phyloP scores from a whole-genome alignment of 1,139 yeast species.

The Candida frijolesensis region DNA sequence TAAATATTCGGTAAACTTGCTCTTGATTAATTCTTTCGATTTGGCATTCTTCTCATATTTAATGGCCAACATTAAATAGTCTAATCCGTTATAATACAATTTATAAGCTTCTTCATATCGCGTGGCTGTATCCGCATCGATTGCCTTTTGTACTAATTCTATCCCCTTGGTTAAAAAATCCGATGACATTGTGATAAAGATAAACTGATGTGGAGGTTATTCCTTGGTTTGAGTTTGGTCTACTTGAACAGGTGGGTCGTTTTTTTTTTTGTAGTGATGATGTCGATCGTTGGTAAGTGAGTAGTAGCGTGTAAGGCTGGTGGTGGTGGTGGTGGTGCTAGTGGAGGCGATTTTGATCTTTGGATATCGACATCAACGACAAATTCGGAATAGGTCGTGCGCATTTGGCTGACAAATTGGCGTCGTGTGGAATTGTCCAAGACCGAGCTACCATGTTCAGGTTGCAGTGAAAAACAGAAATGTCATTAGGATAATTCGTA shows the following conservation, averaged over 20 bases:
- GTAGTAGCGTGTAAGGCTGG: no score
- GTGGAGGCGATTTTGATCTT: neutral
- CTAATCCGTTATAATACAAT: slow-evolving; percentile 89
- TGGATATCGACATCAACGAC: no score
- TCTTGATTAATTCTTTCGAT: slow-evolving; percentile 84
- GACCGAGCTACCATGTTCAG: no score
- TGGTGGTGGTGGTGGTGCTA: no score
- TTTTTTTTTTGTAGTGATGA: no score
- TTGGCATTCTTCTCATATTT: slow-evolving; percentile 93
- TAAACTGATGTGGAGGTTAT: neutral
- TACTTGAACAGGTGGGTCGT: no score
- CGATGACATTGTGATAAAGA: slow-evolving; percentile 47
- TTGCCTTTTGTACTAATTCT: slow-evolving; percentile 90
- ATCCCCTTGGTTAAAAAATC: slow-evolving; percentile 93
- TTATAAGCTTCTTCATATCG: slow-evolving; percentile 94
- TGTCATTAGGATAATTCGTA: no score
- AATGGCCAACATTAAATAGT: slow-evolving; percentile 92
- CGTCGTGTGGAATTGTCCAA: no score
- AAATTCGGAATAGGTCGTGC: neutral
- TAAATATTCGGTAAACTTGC: slow-evolving; percentile 88
- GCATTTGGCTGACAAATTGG: no score
- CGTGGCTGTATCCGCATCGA: slow-evolving; percentile 91
- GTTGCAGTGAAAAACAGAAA: no score
- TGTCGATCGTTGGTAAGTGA: no score
- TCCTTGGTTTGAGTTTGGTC: no score